Evolutionary conservation across 768 basidiomycete species (phyloP).

Genomic region (Porphyrellus cyaneotinctus): DNA sequence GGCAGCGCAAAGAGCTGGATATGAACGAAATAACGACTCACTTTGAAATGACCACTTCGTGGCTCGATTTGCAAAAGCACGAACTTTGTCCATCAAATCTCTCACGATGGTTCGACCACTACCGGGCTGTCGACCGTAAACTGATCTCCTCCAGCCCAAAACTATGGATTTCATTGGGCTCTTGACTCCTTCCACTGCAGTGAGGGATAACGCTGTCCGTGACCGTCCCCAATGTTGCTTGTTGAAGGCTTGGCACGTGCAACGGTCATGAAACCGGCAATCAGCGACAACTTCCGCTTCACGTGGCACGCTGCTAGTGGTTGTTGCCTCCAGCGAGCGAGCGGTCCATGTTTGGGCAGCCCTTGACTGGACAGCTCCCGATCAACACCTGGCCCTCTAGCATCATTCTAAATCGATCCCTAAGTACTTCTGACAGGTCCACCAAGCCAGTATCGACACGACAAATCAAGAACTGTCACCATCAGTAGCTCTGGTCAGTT

Average conservation of each 20-base stretch:
- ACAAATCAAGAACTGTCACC: conserved; percentile 3
- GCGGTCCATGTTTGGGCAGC: conserved; percentile 8
- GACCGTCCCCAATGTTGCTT: too few species aligned
- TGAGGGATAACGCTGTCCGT: too few species aligned
- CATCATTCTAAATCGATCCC: neutral
- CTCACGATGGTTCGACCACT: too few species aligned
- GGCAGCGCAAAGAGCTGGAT: too few species aligned
- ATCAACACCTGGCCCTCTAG: neutral
- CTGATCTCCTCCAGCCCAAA: too few species aligned
- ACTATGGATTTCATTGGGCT: too few species aligned
- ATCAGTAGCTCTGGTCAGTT: conserved; percentile 8
- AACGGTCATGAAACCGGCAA: neutral
- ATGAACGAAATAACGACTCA: conserved; percentile 4
- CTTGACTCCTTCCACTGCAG: too few species aligned
- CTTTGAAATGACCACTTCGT: too few species aligned
- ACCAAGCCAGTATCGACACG: neutral
- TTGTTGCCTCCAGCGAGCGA: neutral
- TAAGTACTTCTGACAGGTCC: neutral
- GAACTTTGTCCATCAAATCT: too few species aligned
- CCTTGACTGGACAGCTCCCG: neutral
- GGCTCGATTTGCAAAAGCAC: too few species aligned
- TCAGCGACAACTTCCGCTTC: neutral
- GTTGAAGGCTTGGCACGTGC: too few species aligned
- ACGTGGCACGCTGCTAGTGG: neutral
- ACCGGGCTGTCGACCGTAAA: too few species aligned